phyloP scores from a whole-genome alignment of 805 yeast genomes.

The Lachancea sp. region DNA sequence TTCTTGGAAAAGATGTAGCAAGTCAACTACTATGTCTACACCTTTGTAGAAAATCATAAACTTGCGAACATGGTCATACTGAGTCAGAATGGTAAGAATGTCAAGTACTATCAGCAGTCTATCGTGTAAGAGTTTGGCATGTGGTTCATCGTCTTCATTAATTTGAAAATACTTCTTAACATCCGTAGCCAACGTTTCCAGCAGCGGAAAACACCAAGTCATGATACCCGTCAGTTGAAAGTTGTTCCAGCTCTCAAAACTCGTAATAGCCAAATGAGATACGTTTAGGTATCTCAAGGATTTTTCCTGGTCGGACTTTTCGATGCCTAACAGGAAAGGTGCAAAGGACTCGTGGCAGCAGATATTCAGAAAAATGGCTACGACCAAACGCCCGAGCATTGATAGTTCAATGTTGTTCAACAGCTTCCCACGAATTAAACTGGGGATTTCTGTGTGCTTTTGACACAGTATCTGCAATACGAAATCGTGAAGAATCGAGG shows the following conservation, averaged over 20 bases:
- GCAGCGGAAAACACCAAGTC: slow-evolving; percentile 35
- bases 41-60: slow-evolving; percentile 35
- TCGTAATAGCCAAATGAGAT: slow-evolving; percentile 33
- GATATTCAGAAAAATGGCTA: slow-evolving; percentile 27
- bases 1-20: slow-evolving; percentile 31
- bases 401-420: slow-evolving; percentile 6
- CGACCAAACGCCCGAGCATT: slow-evolving; percentile 12
- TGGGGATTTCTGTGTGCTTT: slow-evolving; percentile 14
- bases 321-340: slow-evolving; percentile 23
- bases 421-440: slow-evolving; percentile 1
- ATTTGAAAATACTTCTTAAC: slow-evolving; percentile 24
- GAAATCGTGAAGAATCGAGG: slow-evolving; percentile 16
- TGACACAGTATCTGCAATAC: slow-evolving; percentile 15
- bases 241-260: slow-evolving; percentile 34
- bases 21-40: slow-evolving; percentile 28
- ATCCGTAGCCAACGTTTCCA: slow-evolving; percentile 20
- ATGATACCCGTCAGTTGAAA: slow-evolving; percentile 35
- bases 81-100: slow-evolving; percentile 29
- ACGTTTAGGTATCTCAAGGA: slow-evolving; percentile 22
- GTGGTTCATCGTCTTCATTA: slow-evolving; percentile 12
- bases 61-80: slow-evolving; percentile 34
- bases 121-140: slow-evolving; percentile 26
- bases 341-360: slow-evolving; percentile 34
- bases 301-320: slow-evolving; percentile 9
- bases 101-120: slow-evolving; percentile 30